Percentiles rank a stretch among this genome's conserved stretches.
Conservation (phyloP, 495 filamentous ascomycete species). For the Neurospora pannonica region DNA sequence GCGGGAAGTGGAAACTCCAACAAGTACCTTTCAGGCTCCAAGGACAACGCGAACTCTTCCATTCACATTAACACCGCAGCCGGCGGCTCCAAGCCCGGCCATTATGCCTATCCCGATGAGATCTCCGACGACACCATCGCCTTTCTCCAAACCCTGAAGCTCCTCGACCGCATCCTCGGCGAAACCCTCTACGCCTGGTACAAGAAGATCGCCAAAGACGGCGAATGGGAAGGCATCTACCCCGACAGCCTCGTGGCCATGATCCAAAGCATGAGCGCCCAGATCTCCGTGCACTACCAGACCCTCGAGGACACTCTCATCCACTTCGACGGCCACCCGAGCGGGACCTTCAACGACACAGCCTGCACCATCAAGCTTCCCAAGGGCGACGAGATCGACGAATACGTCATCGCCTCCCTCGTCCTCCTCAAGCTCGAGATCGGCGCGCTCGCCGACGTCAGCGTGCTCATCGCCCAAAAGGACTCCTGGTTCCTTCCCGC, state of each 20-base stretch:
- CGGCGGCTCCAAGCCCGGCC: conserved; percentile 25
- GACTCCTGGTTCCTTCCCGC: conserved; percentile 31
- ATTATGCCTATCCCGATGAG: conserved; percentile 24
- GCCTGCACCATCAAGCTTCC: conserved; percentile 21
- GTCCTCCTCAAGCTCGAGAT: conserved; percentile 45
- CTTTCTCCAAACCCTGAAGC: conserved; percentile 19
- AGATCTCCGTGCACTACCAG: conserved; percentile 25
- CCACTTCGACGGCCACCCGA: conserved; percentile 21
- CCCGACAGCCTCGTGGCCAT: conserved; percentile 24
- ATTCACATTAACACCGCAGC: conserved; percentile 23
- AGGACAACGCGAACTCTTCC: conserved; percentile 5
- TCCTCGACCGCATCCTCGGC: conserved; percentile 26
- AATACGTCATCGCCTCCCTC: conserved; percentile 18
- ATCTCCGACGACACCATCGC: conserved; percentile 18
- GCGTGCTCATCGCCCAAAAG: conserved; percentile 41
- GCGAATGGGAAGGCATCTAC: conserved; percentile 26
- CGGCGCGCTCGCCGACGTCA: conserved; percentile 43
- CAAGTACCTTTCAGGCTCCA: not conserved
- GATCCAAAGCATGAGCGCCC: conserved; percentile 26
- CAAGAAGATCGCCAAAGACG: conserved; percentile 15
- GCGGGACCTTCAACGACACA: not conserved
- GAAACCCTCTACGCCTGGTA: conserved; percentile 23
- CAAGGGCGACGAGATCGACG: conserved; percentile 12
- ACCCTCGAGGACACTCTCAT: conserved; percentile 26
- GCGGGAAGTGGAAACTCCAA: not conserved